A percentile compares a stretch with the other conserved stretches of the same genome.
phyloP scores from a whole-genome alignment of 441 rosid genomes.

The Arabidopsis lyrata region DNA sequence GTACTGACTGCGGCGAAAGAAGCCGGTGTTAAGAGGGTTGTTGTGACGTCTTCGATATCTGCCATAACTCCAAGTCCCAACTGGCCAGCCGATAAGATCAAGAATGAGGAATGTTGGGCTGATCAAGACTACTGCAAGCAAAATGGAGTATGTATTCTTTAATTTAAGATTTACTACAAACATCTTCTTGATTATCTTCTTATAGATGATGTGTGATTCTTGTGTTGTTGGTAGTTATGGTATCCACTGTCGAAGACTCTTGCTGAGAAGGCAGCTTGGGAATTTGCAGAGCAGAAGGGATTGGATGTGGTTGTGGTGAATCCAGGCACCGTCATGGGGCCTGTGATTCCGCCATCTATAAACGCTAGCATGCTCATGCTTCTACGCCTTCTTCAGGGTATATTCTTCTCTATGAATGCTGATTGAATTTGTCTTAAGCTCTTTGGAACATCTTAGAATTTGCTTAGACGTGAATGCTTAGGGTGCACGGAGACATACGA shows the following conservation, averaged over 20 bases:
- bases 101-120: constrained; percentile 86
- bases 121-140: constrained; percentile 75
- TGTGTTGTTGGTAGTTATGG: constrained; percentile 64
- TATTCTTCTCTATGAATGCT: not conserved
- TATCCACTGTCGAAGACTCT: constrained; percentile 83
- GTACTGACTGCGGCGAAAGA: constrained; percentile 85
- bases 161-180: not conserved
- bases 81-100: constrained; percentile 80
- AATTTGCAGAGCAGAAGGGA: constrained; percentile 71
- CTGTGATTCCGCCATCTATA: constrained; percentile 67
- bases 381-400: constrained; percentile 77
- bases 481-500: constrained; percentile 82
- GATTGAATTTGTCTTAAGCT: not conserved
- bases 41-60: constrained; percentile 79
- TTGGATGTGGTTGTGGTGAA: constrained; percentile 90
- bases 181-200: not conserved
- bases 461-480: constrained; percentile 32
- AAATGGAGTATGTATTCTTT: constrained; percentile 57
- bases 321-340: constrained; percentile 95
- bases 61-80: constrained; percentile 81
- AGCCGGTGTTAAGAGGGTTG: constrained; percentile 77
- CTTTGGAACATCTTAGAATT: not conserved
- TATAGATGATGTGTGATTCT: constrained; percentile 25
- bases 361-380: constrained; percentile 90
- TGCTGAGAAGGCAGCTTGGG: constrained; percentile 96